A percentile compares a stretch with the other conserved stretches of the same genome.
These are phyloP conservation scores for Hyphopichia wangnamkhiaoensis DNA, from an alignment of 1,139 yeast genomes.

Conservation along the genomic window DNA sequence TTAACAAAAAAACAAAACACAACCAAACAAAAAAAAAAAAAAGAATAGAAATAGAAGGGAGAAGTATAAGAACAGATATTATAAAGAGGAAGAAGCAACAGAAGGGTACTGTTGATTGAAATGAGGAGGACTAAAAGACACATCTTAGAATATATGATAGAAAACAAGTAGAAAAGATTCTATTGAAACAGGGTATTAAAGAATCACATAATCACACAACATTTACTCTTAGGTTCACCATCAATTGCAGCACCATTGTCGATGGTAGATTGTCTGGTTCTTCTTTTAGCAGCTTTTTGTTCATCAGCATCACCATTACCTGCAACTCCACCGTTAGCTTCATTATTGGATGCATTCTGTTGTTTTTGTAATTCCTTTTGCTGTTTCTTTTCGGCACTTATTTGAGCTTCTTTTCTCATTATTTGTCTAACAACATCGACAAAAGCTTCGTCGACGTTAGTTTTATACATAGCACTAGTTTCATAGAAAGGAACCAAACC, in stretches of 20 bases:
- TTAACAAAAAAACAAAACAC: neutral
- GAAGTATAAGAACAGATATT: neutral
- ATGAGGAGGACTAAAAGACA: too few relatives aligned
- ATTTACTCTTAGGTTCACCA: constrained; percentile 15
- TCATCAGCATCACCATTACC: neutral
- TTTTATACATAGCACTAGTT: constrained; percentile 88
- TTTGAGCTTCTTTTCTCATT: constrained; percentile 68
- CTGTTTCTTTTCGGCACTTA: constrained; percentile 48
- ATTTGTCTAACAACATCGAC: constrained; percentile 87
- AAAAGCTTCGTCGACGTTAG: constrained; percentile 90
- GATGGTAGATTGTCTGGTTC: constrained; percentile 14
- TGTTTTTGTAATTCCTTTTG: constrained; percentile 44
- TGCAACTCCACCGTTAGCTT: constrained; percentile 3
- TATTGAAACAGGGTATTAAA: too few relatives aligned
- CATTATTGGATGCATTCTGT: constrained; percentile 9
- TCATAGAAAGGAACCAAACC: constrained; percentile 90
- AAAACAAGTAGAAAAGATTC: too few relatives aligned
- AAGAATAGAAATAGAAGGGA: neutral
- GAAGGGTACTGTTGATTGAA: too few relatives aligned
- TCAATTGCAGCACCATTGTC: constrained; percentile 7
- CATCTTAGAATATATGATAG: too few relatives aligned
- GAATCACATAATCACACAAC: constrained; percentile 20
- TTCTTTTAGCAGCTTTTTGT: constrained; percentile 7
- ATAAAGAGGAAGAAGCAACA: too few relatives aligned
- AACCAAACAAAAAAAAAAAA: neutral